Percentiles rank a stretch among this genome's conserved stretches.
Evolutionary conservation across 176 grass and related monocot genomes (phyloP).

Genomic region (Bothriochloa decipiens): DNA sequence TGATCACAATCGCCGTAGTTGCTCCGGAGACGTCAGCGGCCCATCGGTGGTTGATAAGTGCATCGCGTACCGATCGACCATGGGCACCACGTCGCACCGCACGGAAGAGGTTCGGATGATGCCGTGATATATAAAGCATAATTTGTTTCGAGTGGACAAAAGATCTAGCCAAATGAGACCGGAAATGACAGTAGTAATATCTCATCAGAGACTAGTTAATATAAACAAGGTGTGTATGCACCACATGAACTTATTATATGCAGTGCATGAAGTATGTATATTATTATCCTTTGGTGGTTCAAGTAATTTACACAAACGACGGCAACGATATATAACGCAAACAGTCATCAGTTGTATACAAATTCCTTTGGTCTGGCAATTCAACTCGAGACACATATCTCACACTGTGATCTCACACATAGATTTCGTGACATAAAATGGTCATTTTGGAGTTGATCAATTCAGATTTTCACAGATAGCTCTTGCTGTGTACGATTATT

Average conservation of each 20-base stretch:
- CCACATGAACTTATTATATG: slow-evolving; percentile 9
- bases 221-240: slow-evolving; percentile 20
- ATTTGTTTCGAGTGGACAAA: not conserved
- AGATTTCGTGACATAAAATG: slow-evolving; percentile 31
- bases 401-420: slow-evolving; percentile 13
- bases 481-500: slow-evolving; percentile 8
- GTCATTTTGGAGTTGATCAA: slow-evolving; percentile 35
- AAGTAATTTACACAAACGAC: not conserved
- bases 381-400: slow-evolving; percentile 10
- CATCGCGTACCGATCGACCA: too few species aligned
- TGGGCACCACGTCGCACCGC: too few species aligned
- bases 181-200: slow-evolving; percentile 21
- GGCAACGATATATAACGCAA: slow-evolving; percentile 10
- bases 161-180: slow-evolving; percentile 10
- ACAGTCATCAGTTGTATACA: slow-evolving; percentile 3
- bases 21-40: too few species aligned
- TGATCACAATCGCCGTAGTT: too few species aligned
- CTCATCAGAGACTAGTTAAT: not conserved
- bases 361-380: slow-evolving; percentile 20
- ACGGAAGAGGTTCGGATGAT: not conserved
- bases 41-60: too few species aligned
- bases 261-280: not conserved
- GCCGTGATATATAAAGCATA: not conserved
- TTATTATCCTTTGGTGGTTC: slow-evolving; percentile 1
- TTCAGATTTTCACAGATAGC: slow-evolving; percentile 16